Percentiles rank a stretch among this genome's conserved stretches.
phyloP scores from a whole-genome alignment of 192 early-diverging fungal species.

The Entrophospora sp. region DNA sequence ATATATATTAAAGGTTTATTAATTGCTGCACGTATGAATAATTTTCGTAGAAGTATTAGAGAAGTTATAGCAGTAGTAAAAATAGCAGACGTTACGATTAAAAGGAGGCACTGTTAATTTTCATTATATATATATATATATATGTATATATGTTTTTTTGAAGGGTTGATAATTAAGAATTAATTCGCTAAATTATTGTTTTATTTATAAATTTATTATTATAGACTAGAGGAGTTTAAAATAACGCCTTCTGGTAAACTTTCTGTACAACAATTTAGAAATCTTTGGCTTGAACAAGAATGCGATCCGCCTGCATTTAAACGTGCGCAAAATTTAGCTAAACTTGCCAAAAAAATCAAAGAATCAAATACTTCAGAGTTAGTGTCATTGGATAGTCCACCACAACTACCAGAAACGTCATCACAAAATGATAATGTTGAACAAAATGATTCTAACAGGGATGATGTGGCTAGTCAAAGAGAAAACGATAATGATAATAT shows the following conservation, averaged over 20 bases:
- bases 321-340: slow-evolving; percentile 38
- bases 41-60: slow-evolving; percentile 67
- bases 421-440: too few relatives aligned
- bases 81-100: slow-evolving; percentile 78
- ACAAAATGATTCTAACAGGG: too few relatives aligned
- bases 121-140: background rate
- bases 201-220: slow-evolving; percentile 9
- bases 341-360: too few relatives aligned
- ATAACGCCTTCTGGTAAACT: slow-evolving; percentile 68
- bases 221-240: slow-evolving; percentile 72
- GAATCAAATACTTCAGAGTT: too few relatives aligned
- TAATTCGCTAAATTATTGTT: background rate
- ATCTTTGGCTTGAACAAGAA: slow-evolving; percentile 72
- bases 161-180: too few relatives aligned
- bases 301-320: slow-evolving; percentile 80
- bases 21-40: slow-evolving; percentile 86
- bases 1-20: slow-evolving; percentile 36
- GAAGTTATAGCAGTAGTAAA: slow-evolving; percentile 89
- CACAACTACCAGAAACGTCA: too few relatives aligned
- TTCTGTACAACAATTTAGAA: slow-evolving; percentile 71
- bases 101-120: slow-evolving; percentile 49
- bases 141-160: too few relatives aligned
- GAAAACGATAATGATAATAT: too few relatives aligned
- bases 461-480: too few relatives aligned
- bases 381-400: too few relatives aligned